These are phyloP conservation scores for Trebouxia gelatinosa DNA, from an alignment of 163 green algal species.

Conservation along the genomic window DNA sequence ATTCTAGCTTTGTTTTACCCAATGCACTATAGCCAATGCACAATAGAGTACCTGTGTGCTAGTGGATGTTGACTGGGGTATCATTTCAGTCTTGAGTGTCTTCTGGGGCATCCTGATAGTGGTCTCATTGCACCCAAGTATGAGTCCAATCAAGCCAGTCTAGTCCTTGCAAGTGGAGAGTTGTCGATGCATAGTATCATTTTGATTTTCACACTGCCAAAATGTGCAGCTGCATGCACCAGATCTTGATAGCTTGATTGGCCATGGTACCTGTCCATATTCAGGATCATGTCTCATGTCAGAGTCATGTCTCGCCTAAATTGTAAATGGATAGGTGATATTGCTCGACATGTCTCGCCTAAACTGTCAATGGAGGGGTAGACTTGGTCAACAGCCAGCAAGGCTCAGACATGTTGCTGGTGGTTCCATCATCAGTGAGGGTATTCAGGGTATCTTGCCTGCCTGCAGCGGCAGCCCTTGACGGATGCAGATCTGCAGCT, in stretches of 20 bases:
- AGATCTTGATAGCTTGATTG: no score
- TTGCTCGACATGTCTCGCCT: background rate
- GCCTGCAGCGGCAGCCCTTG: background rate
- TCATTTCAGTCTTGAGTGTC: no score
- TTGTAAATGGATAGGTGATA: background rate
- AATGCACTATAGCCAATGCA: background rate
- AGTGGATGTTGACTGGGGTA: no score
- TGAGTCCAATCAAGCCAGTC: no score
- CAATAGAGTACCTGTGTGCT: background rate
- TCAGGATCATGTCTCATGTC: no score
- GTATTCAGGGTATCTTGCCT: background rate
- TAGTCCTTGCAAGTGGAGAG: no score
- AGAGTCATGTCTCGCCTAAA: background rate
- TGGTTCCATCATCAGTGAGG: background rate
- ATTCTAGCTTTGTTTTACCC: background rate
- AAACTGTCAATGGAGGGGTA: background rate
- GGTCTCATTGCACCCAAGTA: no score
- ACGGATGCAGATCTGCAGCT: slow-evolving; percentile 7
- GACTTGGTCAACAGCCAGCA: background rate
- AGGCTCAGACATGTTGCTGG: background rate
- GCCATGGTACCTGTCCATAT: no score
- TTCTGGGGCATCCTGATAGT: no score
- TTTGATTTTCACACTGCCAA: no score
- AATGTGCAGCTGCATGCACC: no score
- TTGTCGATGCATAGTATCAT: no score